Evolutionary conservation across 345 rosid species (phyloP), one percentile per base, ranked within the genome.

Genomic region (Corchorus capsularis): DNA sequence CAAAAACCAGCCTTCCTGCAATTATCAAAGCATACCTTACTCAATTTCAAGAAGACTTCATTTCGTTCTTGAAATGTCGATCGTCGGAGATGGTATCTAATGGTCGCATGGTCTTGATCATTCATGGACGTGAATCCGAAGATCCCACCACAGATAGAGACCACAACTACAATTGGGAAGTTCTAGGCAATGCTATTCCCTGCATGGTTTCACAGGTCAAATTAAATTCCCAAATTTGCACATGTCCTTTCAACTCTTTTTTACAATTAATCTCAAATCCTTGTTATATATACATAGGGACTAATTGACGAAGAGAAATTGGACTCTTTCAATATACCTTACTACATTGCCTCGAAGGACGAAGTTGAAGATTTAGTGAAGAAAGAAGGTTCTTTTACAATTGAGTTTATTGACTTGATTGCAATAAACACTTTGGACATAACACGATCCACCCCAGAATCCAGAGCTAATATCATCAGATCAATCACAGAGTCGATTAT

Each of bases 261-360:
- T 39, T 39, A 1, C 2, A 11, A 11, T 12, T 49, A 46, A 46
- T 46, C 27, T 27, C 27, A 27, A 27, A 27, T 27, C 27, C 27
- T 27, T 27, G 27, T 27, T 27, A 27, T 27, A 27, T 27, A 27
- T 27, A 39, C 2, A 16, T 15, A 67, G 53, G 71, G 71, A 19
- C 34, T 67, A 14, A 67, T 67, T 8, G 16, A 43, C 45, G 34
- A 67, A 67, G 71, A 67, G 35, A 67, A 41, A 46, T 46, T 67
- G 45, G 55, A 67, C 71, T 45, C 32, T 16, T 67, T 67, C 66
- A 62, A 62, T 37, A 8, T 62, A 14, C 66, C 66, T 12, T 14
- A 5, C 32, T 66, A 66, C 2, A 8, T 13, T 15, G 17, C 72
- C 4, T 41, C 37, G 37, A 53, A 11, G 20, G 39, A 19, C 27